Base-by-base conservation (phyloP, 225 moss, liverwort and hornwort species). In the Pseudisothecium myosuroides region DNA sequence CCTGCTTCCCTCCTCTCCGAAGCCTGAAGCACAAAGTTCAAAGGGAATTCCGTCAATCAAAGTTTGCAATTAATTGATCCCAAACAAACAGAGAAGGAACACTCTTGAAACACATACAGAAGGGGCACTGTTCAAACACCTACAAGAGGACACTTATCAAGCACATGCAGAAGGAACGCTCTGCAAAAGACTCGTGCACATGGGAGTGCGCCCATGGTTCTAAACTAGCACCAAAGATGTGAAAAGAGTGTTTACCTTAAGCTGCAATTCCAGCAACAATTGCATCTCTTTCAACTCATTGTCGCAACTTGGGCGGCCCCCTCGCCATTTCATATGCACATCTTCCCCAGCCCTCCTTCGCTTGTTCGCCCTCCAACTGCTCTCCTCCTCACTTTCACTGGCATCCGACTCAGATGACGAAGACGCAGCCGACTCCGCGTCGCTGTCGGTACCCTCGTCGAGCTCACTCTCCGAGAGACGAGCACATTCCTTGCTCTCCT, bases 1-100 rank as follows among this genome's bases (percentile, higher is more conserved):
- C 89, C 94, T 41, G 91, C 92, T 88, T 95, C 95, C 81, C 95
- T 92, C 82, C 80, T 92, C 83, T 95, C 92, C 20, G 95, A 94
- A 67, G 94, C 93, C 93, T 94, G 89, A 68, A 36, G 37, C 29
- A 45, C 49, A 12, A 58, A 56, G 31, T 24, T 54, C 17, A 3
- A 74, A 21, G 16, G 16, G 12, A 58, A 60, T 74, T 47, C 60
- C 59, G 60, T 85, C 60, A 60, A 74, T 55, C 71, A 5, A 71
- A 24, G 32, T 41, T 80, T 47, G 32, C 34, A 32, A 54, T 16
- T 41, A 11, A 54, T 41, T 47, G 27, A 22, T 74, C 14, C 7
- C 11, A n/a, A 82, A 76, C 34, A 59, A 16, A 32, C 24, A 59
- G 5, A 49, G 55, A 49, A 59, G 76, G 10, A 56, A 71, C 26